Percentiles rank a stretch among this genome's conserved stretches.
Conservation (phyloP, 768 basidiomycete species). For the Leccinum truebloodii region DNA sequence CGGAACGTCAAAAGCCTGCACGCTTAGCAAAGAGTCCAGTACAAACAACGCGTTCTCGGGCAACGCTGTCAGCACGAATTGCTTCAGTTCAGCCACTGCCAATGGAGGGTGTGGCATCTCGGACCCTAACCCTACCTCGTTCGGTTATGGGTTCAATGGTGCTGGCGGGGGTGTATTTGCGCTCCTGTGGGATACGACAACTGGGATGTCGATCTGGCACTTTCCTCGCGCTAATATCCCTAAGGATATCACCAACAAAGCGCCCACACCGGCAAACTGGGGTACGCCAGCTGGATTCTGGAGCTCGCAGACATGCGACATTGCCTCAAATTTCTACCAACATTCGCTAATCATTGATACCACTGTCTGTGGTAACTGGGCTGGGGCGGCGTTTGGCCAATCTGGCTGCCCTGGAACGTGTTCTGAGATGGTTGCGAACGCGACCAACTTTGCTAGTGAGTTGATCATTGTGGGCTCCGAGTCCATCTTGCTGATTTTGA, state of each 20-base stretch:
- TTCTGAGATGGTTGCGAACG: slow-evolving; percentile 49
- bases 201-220: slow-evolving; percentile 57
- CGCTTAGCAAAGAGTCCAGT: slow-evolving; percentile 16
- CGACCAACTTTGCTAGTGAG: slow-evolving; percentile 53
- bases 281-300: slow-evolving; percentile 53
- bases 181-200: slow-evolving; percentile 48
- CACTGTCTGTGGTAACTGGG: slow-evolving; percentile 37
- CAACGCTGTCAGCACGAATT: slow-evolving; percentile 30
- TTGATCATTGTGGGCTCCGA: neutral
- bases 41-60: slow-evolving; percentile 23
- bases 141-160: slow-evolving; percentile 39
- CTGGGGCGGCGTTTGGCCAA: slow-evolving; percentile 20
- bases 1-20: slow-evolving; percentile 40
- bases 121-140: slow-evolving; percentile 43
- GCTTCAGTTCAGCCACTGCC: slow-evolving; percentile 39
- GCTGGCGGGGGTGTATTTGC: slow-evolving; percentile 54
- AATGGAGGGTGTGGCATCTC: slow-evolving; percentile 54
- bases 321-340: slow-evolving; percentile 50
- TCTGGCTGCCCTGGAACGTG: slow-evolving; percentile 47
- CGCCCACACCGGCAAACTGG: slow-evolving; percentile 53
- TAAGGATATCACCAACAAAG: slow-evolving; percentile 44
- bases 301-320: slow-evolving; percentile 49
- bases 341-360: slow-evolving; percentile 48
- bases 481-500: neutral
- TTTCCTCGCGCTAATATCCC: slow-evolving; percentile 56